A percentile compares a stretch with the other conserved stretches of the same genome.
phyloP scores from a whole-genome alignment of 768 basidiomycete species.

The Xerocomellus chrysenteron region DNA sequence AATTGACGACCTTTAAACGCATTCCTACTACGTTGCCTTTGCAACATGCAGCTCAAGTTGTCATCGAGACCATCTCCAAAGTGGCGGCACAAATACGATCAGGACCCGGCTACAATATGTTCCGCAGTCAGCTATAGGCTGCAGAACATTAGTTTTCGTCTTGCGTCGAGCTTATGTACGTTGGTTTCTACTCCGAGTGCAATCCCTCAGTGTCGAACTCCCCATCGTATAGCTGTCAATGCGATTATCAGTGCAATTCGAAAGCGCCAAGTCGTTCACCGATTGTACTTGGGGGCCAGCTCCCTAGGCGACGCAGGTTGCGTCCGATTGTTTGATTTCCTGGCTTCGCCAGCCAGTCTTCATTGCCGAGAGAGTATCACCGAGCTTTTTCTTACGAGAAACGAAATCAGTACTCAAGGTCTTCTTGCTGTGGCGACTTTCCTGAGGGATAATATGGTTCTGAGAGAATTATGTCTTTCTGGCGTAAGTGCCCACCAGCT shows the following conservation, averaged over 20 bases:
- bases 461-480: slow-evolving; percentile 55
- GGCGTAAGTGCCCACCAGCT: slow-evolving; percentile 42
- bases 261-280: slow-evolving; percentile 47
- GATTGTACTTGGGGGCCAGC: slow-evolving; percentile 57
- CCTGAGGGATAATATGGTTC: slow-evolving; percentile 42
- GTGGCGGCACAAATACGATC: slow-evolving; percentile 24
- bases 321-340: slow-evolving; percentile 50
- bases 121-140: slow-evolving; percentile 23
- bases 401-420: slow-evolving; percentile 53
- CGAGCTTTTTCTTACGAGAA: slow-evolving; percentile 59
- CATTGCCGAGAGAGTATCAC: slow-evolving; percentile 40
- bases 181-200: not conserved
- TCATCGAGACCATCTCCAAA: slow-evolving; percentile 18
- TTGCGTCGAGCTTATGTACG: slow-evolving; percentile 30
- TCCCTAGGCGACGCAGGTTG: slow-evolving; percentile 58
- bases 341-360: slow-evolving; percentile 48
- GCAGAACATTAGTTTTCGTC: slow-evolving; percentile 27
- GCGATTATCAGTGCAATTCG: slow-evolving; percentile 48
- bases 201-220: not conserved
- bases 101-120: slow-evolving; percentile 32
- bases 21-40: not conserved
- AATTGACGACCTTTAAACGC: not conserved
- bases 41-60: slow-evolving; percentile 28
- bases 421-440: slow-evolving; percentile 54
- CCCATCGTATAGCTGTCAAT: slow-evolving; percentile 44